Base-by-base conservation (phyloP, 225 moss, liverwort and hornwort species). In the Ulota crispa region DNA sequence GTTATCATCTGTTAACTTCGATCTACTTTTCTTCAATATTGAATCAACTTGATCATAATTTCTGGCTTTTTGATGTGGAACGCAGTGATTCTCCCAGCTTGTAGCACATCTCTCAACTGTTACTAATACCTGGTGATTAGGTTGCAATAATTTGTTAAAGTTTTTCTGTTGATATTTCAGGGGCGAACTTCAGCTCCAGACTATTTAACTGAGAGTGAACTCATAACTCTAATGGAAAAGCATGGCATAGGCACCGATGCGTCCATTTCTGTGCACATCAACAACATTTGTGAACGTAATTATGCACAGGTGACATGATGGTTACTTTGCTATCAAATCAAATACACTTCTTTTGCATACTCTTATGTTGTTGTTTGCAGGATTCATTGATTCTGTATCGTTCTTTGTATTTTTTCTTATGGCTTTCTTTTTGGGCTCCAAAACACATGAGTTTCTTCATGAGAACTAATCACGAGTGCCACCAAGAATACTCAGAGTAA, bases 191-290 rank as follows among this genome's bases (percentile, higher is more conserved):
- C 95, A 78, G 87, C 98, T 80, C 98, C 98, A 59, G 95, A 98
- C 78, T 98, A 98, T 80, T 88, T 98, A 63, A 93, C 94, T 8
- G 98, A 98, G 86, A 98, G 98, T 85, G 98, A 98, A 81, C 98
- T 98, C 60, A 98, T 98, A 82, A 89, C 95, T 63, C 79, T 95
- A 32, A 98, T 98, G 98, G 98, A 98, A 77, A 95, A 94, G 89
- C 92, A 98, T 92, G 98, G 95, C 55, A 98, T 98, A 80, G 98
- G 98, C 83, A 98, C 98, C 28, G 98, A 98, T 89, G 98, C 98
- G 8, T 98, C 98, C 32, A 98, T 98, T 64, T 93, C 98, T 67
- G 95, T 95, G 37, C 98, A 98, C 84, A 98, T 98, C 85, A 98
- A 98, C 85, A 98, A 98, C 78, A 98, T 98, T 43, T 98, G 98